Base-by-base conservation (phyloP, 108 stramenopile genomes). In the Skeletonema marinoi region DNA sequence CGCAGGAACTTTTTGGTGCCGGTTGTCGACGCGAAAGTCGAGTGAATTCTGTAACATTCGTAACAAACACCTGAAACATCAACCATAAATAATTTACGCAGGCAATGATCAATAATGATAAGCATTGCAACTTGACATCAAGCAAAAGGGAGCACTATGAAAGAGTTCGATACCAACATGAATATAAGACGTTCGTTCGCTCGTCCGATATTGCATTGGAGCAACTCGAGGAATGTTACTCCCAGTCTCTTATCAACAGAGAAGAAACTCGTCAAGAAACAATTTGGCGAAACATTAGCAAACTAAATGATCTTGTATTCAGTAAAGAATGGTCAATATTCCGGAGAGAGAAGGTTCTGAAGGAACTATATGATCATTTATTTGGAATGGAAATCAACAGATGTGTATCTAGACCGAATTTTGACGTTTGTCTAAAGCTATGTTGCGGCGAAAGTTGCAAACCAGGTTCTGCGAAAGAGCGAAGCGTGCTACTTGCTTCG, bases 391-490 rank as follows among this genome's bases (percentile, higher is more conserved):
- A 72, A 42, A 44, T 61, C 25, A 73, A 73, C 12, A n/a, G 70
- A 56, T 66, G 32, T 33, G 71, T 71, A 10, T 81, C 75, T 21
- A 81, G 54, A 44, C 70, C 75, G 19, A 75, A 81, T 36, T 81
- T 76, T 51, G 44, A 39, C 29, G 31, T 11, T 46, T 81, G 75
- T 19, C 12, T 71, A n/a, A 71, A 59, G 35, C 56, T 64, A 17
- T 33, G 56, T 58, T 73, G 71, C 6, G 36, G 44, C 32, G 48
- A 73, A 5, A 50, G 7, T 56, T 56, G 54, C n/a, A 16, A 56
- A 5, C 48, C 62, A 11, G 32, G 32, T 11, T 39, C 38, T 11
- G 41, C 56, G 35, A 19, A 14, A 35, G 50, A 67, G 3, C 44
- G 59, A 33, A 31, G 32, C 13, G 32, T 71, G 29, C 39, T 42